Base-by-base conservation (phyloP, 2,329 filamentous ascomycete genomes). In the Penicillium nordicum region DNA sequence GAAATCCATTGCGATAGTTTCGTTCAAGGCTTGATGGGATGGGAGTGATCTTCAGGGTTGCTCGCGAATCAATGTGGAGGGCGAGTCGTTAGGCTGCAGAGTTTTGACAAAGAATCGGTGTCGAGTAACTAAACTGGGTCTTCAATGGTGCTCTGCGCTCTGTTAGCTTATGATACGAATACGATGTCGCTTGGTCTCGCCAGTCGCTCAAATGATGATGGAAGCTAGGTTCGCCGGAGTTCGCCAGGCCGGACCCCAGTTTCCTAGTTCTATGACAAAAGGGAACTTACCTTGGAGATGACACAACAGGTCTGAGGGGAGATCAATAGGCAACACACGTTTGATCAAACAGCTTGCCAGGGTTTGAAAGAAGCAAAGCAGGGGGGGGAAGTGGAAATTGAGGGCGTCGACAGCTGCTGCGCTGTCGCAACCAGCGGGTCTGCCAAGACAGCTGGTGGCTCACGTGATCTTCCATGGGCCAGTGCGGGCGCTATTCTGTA, bases 1-100 rank as follows among this genome's bases (percentile, higher is more conserved):
- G 80, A 92, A 90, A 78, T 96, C 92, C 91, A 96, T 96, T 65
- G 72, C 80, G 71, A 50, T 29, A 44, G 32, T 50, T 57, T 55
- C 21, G 12, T 40, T 38, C 34, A 46, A 14, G 25, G 25, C n/a
- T 53, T 37, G 21, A 43, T 6, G n/a, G 37, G 37, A 50, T 53
- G 45, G 21, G 36, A 53, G 50, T n/a, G 47, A 57, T 61, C 32
- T 37, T 59, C 25, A 40, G 46, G 30, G 50, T 59, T 40, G 53
- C 41, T 55, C 45, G 30, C 29, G 25, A 37, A 41, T 43, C 42
- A 43, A 40, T 25, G 38, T 21, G 38, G 46, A 36, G 21, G 44
- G 34, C 27, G 42, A 50, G 53, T 55, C 38, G 44, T 40, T 57
- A 60, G 54, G 49, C 51, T 50, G 53, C 53, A 34, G 42, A 21